phyloP scores from a whole-genome alignment of 225 moss, liverwort and hornwort genomes.

The Bryoerythrophyllum caledonicum region DNA sequence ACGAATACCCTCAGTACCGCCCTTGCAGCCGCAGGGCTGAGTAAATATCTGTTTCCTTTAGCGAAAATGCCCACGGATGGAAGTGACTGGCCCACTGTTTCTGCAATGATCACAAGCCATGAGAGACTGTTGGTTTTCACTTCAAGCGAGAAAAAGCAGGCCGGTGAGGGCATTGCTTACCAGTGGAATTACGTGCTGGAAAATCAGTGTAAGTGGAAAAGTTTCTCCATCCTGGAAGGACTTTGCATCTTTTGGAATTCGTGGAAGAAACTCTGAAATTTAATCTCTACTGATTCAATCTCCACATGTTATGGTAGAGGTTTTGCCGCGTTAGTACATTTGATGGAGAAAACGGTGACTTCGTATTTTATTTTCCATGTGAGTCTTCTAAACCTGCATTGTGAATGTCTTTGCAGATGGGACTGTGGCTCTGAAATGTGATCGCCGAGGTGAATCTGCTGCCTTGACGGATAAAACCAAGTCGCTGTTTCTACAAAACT shows the following conservation, averaged over 20 bases:
- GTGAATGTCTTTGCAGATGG: conserved; percentile 51
- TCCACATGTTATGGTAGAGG: conserved; percentile 8
- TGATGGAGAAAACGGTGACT: neutral
- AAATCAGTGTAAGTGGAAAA: conserved; percentile 51
- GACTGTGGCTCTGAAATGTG: conserved; percentile 50
- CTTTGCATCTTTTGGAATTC: neutral
- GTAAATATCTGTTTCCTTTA: conserved; percentile 71
- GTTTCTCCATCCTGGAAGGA: neutral
- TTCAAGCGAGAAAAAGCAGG: conserved; percentile 41
- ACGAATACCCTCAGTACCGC: conserved; percentile 73
- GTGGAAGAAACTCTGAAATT: neutral
- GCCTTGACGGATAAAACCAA: conserved; percentile 54
- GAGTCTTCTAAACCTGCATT: neutral
- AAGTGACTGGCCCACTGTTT: conserved; percentile 81
- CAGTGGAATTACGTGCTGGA: conserved; percentile 62
- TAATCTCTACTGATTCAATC: neutral
- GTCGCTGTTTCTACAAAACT: conserved; percentile 80
- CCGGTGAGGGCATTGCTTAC: conserved; percentile 50
- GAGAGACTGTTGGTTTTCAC: conserved; percentile 54
- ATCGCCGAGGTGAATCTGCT: conserved; percentile 63
- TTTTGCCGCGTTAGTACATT: neutral
- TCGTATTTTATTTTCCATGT: neutral
- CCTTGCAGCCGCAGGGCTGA: conserved; percentile 68
- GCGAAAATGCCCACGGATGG: conserved; percentile 81
- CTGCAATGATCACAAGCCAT: conserved; percentile 64